Base-by-base conservation (phyloP, 1,284 basidiomycete genomes). In the Heterobasidion parviporum region DNA sequence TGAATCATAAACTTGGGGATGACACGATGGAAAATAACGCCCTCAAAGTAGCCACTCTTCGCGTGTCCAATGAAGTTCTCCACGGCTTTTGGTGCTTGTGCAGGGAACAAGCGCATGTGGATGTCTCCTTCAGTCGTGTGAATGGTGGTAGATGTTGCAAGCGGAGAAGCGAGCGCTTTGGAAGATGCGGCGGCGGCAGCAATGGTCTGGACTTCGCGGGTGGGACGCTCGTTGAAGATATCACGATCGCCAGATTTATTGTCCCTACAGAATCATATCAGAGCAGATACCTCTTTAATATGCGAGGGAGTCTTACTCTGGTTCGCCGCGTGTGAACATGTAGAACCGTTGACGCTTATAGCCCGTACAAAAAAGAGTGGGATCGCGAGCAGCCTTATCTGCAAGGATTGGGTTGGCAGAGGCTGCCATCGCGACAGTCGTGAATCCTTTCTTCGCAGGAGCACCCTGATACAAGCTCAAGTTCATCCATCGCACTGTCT, bases 1-100 rank as follows among this genome's bases (percentile, higher is more conserved):
- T 99, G 96, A 54, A 99, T 85, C 97, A 99, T 99, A 67, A 99
- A 99, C 74, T 99, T 99, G 61, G 92, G 85, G 68, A 99, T 99
- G 61, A 99, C 91, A 58, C 97, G 90, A 70, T 99, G 97, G 79
- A 99, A 98, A 66, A 98, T 84, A 54, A 98, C 79, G 18, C 89
- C 87, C 68, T 99, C 95, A 69, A 91, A 99, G 74, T 93, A 99
- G 1, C 92, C 87, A 64, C 85, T 93, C 62, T 87, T 79, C n/a
- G 92, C 84, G 64, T 98, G 92, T 1, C 92, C 94, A 18, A 94
- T 88, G 71, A 99, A 99, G 74, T 98, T 99, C 72, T 98, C 96
- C 46, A 98, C 95, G 0, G 97, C 86, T 69, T 91, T 95, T 3
- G 96, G 96, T 8, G 91, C 91, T 54, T 94, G 85, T 61, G 92